A percentile compares a stretch with the other conserved stretches of the same genome.
Conservation (phyloP, 257 asterid species). For the Phtheirospermum japonicum region DNA sequence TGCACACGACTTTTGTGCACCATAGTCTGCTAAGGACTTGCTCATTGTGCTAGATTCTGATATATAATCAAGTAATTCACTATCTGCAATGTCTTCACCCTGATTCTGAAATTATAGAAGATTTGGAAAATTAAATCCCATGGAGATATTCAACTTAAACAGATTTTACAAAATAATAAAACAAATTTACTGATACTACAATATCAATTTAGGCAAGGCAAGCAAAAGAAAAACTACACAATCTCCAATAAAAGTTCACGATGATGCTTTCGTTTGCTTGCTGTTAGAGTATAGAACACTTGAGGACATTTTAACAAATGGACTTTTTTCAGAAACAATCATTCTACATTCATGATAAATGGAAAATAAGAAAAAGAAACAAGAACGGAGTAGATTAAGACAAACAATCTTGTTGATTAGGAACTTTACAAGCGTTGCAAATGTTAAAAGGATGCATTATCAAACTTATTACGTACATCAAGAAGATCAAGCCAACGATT, state of each 20-base stretch:
- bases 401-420: constrained; percentile 9
- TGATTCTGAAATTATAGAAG: constrained; percentile 60
- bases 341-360: constrained; percentile 4
- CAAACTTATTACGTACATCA: constrained; percentile 59
- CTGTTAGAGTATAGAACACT: constrained; percentile 10
- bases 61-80: constrained; percentile 88
- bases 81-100: constrained; percentile 89
- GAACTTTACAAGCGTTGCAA: constrained; percentile 18
- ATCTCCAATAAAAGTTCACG: constrained; percentile 12
- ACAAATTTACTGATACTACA: constrained; percentile 4
- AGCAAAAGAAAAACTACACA: constrained; percentile 5
- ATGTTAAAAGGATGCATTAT: constrained; percentile 23
- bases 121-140: constrained; percentile 23
- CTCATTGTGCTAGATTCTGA: constrained; percentile 99
- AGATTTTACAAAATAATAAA: constrained; percentile 11
- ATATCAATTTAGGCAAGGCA: constrained; percentile 5
- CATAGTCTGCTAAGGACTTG: constrained; percentile 94
- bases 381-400: constrained; percentile 11
- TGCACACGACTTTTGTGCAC: constrained; percentile 95
- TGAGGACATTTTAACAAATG: not conserved
- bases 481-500: constrained; percentile 99
- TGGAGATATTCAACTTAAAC: constrained; percentile 7
- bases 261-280: constrained; percentile 6
- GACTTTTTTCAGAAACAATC: constrained; percentile 3
- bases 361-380: not conserved